A percentile compares a stretch with the other conserved stretches of the same genome.
Evolutionary conservation across 257 asterid species (phyloP).

Genomic region (Solanum chaucha): DNA sequence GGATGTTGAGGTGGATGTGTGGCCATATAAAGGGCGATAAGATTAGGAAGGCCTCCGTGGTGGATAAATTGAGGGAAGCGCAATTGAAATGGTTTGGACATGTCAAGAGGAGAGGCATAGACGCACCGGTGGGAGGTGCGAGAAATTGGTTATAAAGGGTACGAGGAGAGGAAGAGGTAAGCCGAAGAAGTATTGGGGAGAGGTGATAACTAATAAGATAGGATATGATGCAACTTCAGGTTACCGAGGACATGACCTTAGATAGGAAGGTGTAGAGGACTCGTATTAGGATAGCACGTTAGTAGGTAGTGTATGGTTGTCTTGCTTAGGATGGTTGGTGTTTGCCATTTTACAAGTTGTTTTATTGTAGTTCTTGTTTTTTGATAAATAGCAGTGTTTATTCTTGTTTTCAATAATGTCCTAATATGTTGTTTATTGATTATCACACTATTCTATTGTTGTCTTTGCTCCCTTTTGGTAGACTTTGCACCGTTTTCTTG

Average conservation of each 20-base stretch:
- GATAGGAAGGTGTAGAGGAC: background rate
- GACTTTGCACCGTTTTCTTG: background rate
- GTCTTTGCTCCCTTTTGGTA: background rate
- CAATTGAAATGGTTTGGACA: background rate
- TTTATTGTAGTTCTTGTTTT: background rate
- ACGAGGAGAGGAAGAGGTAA: background rate
- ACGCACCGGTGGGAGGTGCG: background rate
- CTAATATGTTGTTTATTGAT: background rate
- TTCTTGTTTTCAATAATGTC: background rate
- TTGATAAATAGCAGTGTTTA: background rate
- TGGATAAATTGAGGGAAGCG: background rate
- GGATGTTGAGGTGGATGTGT: background rate
- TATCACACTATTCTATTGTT: background rate
- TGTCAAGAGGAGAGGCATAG: background rate
- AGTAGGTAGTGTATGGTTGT: background rate
- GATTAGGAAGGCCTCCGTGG: background rate
- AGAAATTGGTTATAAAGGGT: background rate
- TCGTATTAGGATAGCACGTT: background rate
- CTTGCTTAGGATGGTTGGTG: background rate
- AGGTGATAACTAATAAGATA: background rate
- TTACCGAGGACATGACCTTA: background rate
- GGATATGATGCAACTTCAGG: background rate
- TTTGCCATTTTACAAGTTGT: no score
- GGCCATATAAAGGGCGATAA: background rate
- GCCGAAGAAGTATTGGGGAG: background rate